These are phyloP conservation scores for Pythium periplocum DNA, from an alignment of 352 stramenopile genomes.

Conservation along the genomic window DNA sequence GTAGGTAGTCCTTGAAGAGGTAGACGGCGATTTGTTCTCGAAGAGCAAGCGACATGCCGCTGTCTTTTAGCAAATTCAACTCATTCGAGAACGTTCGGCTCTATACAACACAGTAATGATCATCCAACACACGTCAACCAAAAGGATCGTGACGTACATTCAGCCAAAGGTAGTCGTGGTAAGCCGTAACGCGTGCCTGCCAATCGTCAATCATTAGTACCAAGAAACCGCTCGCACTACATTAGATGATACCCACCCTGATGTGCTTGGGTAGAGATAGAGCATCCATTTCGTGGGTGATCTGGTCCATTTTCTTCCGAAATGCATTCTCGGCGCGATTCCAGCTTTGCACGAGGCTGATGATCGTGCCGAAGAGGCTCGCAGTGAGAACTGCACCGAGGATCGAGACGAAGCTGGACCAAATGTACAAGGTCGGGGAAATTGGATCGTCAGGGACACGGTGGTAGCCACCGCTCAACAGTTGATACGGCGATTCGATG, in stretches of 20 bases:
- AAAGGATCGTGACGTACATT: constrained; percentile 20
- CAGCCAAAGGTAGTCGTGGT: constrained; percentile 71
- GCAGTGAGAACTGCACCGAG: constrained; percentile 40
- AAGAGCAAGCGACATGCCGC: constrained; percentile 53
- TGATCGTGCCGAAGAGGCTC: constrained; percentile 50
- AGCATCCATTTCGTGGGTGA: constrained; percentile 62
- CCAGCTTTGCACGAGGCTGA: constrained; percentile 56
- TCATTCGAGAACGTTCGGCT: constrained; percentile 57
- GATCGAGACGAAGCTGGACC: constrained; percentile 37
- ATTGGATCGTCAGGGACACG: constrained; percentile 1
- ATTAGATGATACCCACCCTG: constrained; percentile 20
- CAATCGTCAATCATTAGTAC: background rate
- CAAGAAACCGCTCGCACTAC: no score
- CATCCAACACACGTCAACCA: background rate
- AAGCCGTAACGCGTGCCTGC: constrained; percentile 38
- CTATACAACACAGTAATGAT: constrained; percentile 1
- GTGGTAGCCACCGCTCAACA: constrained; percentile 44
- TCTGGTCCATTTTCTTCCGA: constrained; percentile 68
- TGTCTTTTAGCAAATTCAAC: constrained; percentile 50
- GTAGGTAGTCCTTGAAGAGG: constrained; percentile 61
- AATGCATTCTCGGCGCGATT: constrained; percentile 62
- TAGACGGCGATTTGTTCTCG: constrained; percentile 62
- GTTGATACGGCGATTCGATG: constrained; percentile 35
- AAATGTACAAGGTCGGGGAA: constrained; percentile 17
- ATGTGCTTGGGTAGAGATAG: constrained; percentile 45